These are phyloP conservation scores for Pseudotulostoma volvatum DNA, from an alignment of 495 filamentous ascomycete species.

Conservation along the genomic window DNA sequence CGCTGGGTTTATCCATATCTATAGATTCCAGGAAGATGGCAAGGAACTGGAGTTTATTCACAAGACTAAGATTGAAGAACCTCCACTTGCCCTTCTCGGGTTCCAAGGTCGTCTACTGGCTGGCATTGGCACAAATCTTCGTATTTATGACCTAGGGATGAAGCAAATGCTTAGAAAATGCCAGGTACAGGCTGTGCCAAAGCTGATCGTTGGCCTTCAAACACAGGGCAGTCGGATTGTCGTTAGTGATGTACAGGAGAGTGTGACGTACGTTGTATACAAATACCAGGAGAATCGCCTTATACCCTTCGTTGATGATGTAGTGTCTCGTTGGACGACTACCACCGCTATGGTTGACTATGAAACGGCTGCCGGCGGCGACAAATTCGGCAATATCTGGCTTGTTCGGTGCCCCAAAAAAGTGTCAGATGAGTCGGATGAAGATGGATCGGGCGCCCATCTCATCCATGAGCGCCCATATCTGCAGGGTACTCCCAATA, in stretches of 20 bases:
- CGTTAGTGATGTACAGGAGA: constrained; percentile 81
- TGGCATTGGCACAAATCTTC: constrained; percentile 66
- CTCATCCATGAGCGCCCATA: constrained; percentile 77
- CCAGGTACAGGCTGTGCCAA: constrained; percentile 61
- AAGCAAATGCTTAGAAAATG: constrained; percentile 82
- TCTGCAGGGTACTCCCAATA: constrained; percentile 73
- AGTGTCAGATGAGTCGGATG: constrained; percentile 74
- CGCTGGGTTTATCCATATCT: constrained; percentile 81
- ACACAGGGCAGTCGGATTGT: constrained; percentile 87
- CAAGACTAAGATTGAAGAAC: constrained; percentile 80
- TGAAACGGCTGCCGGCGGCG: constrained; percentile 85
- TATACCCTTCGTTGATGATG: constrained; percentile 85
- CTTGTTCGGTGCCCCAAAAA: constrained; percentile 76
- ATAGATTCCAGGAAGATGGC: constrained; percentile 77
- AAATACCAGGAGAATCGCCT: constrained; percentile 81
- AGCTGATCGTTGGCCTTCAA: constrained; percentile 70
- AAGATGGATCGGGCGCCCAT: constrained; percentile 79
- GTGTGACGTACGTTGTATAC: constrained; percentile 80
- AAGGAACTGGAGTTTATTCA: constrained; percentile 83
- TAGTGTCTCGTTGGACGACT: constrained; percentile 74
- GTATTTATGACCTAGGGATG: constrained; percentile 82
- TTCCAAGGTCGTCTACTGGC: constrained; percentile 85
- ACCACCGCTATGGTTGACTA: constrained; percentile 90
- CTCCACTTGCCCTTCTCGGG: constrained; percentile 69
- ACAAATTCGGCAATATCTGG: constrained; percentile 97